Base-by-base conservation (phyloP, 306 rosid species). In the Cucurbita argyrosperma region DNA sequence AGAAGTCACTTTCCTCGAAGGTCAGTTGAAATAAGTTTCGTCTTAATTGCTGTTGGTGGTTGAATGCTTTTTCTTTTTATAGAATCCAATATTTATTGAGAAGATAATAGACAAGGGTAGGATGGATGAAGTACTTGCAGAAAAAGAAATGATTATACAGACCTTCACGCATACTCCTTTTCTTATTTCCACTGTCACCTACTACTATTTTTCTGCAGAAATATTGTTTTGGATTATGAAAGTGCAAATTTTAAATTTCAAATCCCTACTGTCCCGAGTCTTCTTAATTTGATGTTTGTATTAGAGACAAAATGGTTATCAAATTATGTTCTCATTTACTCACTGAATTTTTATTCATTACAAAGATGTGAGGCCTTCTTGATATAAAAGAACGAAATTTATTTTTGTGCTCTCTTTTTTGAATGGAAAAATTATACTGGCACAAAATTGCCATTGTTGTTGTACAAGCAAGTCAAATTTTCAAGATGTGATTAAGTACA, bases 1-100 rank as follows among this genome's bases (percentile, higher is more conserved):
- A 94, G 90, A 89, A 88, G 82, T 66, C 91, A 26, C 71, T 86
- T 80, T 85, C 85, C 76, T 56, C 80, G 92, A 94, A 89, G 97
- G 98, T 90, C 92, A 88, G 96, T 90, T 82, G 84, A 80, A 85
- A 84, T 83, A 79, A 76, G 79, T 79, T 79, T 84, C 70, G 49
- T 79, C 19, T 80, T 1, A 40, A 14, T 57, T 74, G 42, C 71
- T 12, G 15, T 8, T 57, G 35, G 19, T 72, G 35, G 35, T 30
- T 30, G n/a, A 39, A 39, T n/a, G 10, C 51, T 18, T 26, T 39
- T 53, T 72, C 58, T 37, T 72, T 38, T 37, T 1, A 19, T 43
- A 9, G 51, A 46, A 67, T 12, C 18, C 40, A 46, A 67, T 45
- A 67, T 67, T 43, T 67, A 67, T 21, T 46, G 71, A 67, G 51